Base-by-base conservation (phyloP, 352 stramenopile species). In the Phytophthora meadii region DNA sequence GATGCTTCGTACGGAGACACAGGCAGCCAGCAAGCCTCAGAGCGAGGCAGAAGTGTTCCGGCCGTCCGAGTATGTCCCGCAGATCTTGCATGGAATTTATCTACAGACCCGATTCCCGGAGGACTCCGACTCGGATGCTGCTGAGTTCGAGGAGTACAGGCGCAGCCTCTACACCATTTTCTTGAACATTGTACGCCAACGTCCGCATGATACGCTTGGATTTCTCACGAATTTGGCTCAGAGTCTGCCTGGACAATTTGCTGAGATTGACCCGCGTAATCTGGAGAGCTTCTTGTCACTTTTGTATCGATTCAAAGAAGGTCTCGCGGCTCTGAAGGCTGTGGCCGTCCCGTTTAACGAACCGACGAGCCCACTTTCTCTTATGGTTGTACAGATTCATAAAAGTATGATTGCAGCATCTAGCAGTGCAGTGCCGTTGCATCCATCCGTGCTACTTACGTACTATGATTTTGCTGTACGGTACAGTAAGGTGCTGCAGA, bases 91-190 rank as follows among this genome's bases (percentile, higher is more conserved):
- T 54, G 84, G 88, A 37, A 90, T 96, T 60, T 93, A 92, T 72
- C 74, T 78, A 24, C 88, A 96, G 59, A 93, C 89, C 11, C 83
- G 87, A 12, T 94, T 91, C 49, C 84, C 84, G 0, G 80, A 92
- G 7, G 79, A 92, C 52, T 74, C 77, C 0, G 82, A 93, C 65
- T 86, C 84, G 50, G 88, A 96, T 58, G 87, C 80, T 22, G 81
- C 88, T 7, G 87, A 93, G 57, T 94, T 96, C 55, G 88, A 95
- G 70, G 79, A 90, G 45, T 94, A 95, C 59, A 82, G 87, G 25
- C 82, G 81, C 46, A 91, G 86, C 53, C 65, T 94, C 19, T 93
- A 90, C 72, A 93, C 91, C 48, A 93, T 96, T 57, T 96, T 92
- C 61, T 82, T 96, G 45, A 94, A 96, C 62, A 88, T 94, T 50